Conservation (phyloP, 164 flowering plant genomes). For the Santalum album region DNA sequence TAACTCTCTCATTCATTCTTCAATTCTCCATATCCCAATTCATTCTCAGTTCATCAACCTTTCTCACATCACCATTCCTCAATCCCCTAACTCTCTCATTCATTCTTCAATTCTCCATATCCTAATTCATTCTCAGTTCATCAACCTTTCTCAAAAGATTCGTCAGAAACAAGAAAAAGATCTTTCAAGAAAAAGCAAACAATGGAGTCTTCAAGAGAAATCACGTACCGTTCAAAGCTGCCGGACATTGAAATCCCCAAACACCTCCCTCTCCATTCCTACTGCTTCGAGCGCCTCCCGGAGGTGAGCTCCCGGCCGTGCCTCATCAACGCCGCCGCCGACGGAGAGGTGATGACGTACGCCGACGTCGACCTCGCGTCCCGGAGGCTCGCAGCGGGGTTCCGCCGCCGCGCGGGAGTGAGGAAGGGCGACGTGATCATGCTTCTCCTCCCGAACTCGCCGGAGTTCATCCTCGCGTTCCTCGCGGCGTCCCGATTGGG, state of each 20-base stretch:
- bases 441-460: constrained; percentile 62
- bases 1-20: no score
- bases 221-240: constrained; percentile 46
- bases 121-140: no score
- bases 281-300: constrained; percentile 42
- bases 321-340: constrained; percentile 39
- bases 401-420: constrained; percentile 40
- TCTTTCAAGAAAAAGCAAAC: not conserved
- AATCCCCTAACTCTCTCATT: no score
- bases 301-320: constrained; percentile 36
- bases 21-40: no score
- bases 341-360: constrained; percentile 25
- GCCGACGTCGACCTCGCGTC: constrained; percentile 42
- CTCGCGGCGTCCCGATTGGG: constrained; percentile 69
- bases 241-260: constrained; percentile 53
- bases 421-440: constrained; percentile 50
- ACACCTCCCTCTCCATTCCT: constrained; percentile 62
- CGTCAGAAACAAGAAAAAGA: no score
- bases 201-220: not conserved
- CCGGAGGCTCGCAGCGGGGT: constrained; percentile 42
- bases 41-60: no score
- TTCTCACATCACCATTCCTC: no score
- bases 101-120: no score
- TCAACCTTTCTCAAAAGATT: no score
- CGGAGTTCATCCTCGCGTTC: constrained; percentile 71